Evolutionary conservation across 208 protist genomes (phyloP).

Genomic region (Trypanosomatidae sp.): DNA sequence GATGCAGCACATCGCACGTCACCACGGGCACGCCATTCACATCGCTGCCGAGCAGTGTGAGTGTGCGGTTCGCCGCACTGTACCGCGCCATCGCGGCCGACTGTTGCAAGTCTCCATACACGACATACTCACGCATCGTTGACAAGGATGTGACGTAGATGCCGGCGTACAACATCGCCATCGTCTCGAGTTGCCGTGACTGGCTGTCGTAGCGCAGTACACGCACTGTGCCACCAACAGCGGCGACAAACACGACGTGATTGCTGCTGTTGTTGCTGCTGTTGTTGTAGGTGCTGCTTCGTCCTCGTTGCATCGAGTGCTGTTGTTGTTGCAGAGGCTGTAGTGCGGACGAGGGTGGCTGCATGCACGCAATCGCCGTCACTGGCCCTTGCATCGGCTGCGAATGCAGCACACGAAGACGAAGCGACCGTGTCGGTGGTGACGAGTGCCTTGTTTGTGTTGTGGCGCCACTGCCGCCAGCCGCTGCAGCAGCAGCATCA

Average conservation of each 20-base stretch:
- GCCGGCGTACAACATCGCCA: conserved; percentile 72
- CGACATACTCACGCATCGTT: conserved; percentile 57
- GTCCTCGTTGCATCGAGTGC: no score
- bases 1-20: conserved; percentile 56
- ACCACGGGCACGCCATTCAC: conserved; percentile 43
- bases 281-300: no score
- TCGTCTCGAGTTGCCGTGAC: conserved; percentile 34
- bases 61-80: conserved; percentile 58
- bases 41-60: conserved; percentile 64
- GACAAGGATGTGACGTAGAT: conserved; percentile 66
- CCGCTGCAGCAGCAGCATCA: no score
- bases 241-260: conserved; percentile 45
- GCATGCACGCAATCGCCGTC: conserved; percentile 33
- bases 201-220: conserved; percentile 57
- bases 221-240: conserved; percentile 75
- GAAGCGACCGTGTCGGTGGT: neutral
- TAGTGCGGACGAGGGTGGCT: no score
- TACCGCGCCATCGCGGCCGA: conserved; percentile 61
- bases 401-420: conserved; percentile 42
- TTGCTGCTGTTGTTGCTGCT: no score
- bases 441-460: neutral
- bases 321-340: no score
- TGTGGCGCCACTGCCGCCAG: no score
- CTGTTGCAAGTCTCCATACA: conserved; percentile 65
- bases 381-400: conserved; percentile 69